phyloP scores from a whole-genome alignment of 257 asterid genomes.

The Solanum paucissectum region DNA sequence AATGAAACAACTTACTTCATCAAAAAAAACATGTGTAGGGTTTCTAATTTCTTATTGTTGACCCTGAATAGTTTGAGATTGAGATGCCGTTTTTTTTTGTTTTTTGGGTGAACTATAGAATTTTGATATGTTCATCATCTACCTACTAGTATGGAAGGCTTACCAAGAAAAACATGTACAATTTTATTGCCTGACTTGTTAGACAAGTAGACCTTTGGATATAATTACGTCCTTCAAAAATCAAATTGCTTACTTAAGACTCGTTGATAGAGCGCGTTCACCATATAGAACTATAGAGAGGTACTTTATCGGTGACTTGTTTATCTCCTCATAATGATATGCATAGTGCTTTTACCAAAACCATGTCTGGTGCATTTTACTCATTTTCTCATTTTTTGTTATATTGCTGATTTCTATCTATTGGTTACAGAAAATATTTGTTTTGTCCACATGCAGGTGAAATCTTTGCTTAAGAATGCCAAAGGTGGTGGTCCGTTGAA shows the following conservation, averaged over 20 bases:
- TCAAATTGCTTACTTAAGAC: neutral
- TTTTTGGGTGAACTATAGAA: neutral
- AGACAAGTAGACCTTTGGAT: neutral
- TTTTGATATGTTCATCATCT: neutral
- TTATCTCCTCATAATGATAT: neutral
- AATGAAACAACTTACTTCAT: too few species aligned
- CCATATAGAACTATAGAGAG: neutral
- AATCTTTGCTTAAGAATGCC: slow-evolving; percentile 77
- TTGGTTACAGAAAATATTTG: neutral
- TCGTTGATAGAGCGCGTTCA: neutral
- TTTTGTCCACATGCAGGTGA: slow-evolving; percentile 44
- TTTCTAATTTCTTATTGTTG: neutral
- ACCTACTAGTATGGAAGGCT: neutral
- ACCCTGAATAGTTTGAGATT: neutral
- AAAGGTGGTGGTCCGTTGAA: slow-evolving; percentile 68
- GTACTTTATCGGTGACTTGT: neutral
- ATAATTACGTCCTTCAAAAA: neutral
- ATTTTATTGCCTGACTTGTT: neutral
- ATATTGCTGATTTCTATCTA: neutral
- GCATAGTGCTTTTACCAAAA: neutral
- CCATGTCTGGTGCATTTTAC: neutral
- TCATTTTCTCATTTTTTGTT: neutral
- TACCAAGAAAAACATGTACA: neutral
- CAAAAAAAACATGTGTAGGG: neutral
- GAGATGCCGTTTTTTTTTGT: neutral